phyloP scores from a whole-genome alignment of 352 stramenopile genomes.

The Phytophthora quininea region DNA sequence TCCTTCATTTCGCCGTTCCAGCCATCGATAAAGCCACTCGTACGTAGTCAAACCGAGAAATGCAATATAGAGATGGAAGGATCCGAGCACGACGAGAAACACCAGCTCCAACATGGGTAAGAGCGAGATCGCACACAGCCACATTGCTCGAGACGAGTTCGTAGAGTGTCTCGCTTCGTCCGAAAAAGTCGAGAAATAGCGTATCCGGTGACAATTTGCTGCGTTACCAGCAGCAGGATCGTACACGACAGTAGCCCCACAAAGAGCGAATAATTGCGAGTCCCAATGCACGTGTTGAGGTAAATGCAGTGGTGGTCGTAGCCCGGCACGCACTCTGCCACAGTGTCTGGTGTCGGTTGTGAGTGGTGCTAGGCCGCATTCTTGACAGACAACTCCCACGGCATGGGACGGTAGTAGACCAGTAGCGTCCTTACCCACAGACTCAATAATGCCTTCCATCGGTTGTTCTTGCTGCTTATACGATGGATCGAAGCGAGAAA shows the following conservation, averaged over 20 bases:
- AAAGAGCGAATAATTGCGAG: slow-evolving; percentile 70
- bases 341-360: slow-evolving; percentile 79
- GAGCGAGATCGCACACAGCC: slow-evolving; percentile 44
- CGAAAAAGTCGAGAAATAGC: slow-evolving; percentile 36
- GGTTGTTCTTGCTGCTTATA: too few relatives aligned
- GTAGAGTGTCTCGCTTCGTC: slow-evolving; percentile 2
- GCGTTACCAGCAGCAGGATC: slow-evolving; percentile 58
- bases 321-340: slow-evolving; percentile 89
- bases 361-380: slow-evolving; percentile 27
- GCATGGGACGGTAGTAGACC: slow-evolving; percentile 17
- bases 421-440: not conserved
- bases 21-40: slow-evolving; percentile 61
- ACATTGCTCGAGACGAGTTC: slow-evolving; percentile 16
- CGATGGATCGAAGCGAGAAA: slow-evolving; percentile 52
- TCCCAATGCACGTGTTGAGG: slow-evolving; percentile 95
- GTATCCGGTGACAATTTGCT: slow-evolving; percentile 56
- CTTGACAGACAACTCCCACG: slow-evolving; percentile 39
- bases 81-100: slow-evolving; percentile 58
- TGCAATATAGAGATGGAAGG: slow-evolving; percentile 72
- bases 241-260: slow-evolving; percentile 60
- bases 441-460: too few relatives aligned
- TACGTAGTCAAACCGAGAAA: slow-evolving; percentile 55
- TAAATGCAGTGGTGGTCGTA: slow-evolving; percentile 97
- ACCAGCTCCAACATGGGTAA: slow-evolving; percentile 62
- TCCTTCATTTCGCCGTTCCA: slow-evolving; percentile 18